phyloP scores from a whole-genome alignment of 1,284 basidiomycete species.

The Pseudozyma sp. region DNA sequence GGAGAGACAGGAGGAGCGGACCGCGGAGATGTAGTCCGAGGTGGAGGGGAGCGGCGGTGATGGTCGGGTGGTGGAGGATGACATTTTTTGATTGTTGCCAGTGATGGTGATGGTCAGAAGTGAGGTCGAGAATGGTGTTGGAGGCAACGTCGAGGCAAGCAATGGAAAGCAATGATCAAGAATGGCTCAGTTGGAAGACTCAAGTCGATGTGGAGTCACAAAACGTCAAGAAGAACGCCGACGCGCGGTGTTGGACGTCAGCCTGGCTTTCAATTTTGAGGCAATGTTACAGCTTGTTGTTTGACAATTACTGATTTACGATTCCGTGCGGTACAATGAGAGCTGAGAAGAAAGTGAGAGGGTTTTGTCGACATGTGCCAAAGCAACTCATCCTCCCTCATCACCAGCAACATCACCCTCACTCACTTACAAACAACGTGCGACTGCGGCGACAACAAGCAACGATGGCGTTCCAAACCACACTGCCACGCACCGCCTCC shows the following conservation, averaged over 20 bases:
- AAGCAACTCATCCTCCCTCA: neutral
- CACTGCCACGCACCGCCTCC: constrained; percentile 6
- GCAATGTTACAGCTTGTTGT: no score
- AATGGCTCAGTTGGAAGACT: neutral
- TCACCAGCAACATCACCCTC: constrained; percentile 1
- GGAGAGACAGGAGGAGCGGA: constrained; percentile 30
- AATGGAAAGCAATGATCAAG: neutral
- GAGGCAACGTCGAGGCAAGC: no score
- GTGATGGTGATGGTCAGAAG: no score
- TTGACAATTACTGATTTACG: no score
- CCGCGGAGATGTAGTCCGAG: constrained; percentile 10
- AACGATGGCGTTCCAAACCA: constrained; percentile 27
- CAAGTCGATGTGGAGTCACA: constrained; percentile 4
- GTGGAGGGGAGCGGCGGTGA: constrained; percentile 17
- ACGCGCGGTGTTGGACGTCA: constrained; percentile 23
- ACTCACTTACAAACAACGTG: no score
- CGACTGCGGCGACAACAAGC: no score
- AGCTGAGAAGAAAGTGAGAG: no score
- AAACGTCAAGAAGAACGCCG: neutral
- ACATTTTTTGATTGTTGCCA: no score
- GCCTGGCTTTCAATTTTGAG: neutral
- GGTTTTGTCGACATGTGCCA: no score
- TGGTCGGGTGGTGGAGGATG: neutral
- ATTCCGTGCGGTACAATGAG: no score
- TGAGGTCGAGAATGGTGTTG: no score